Conservation (phyloP, 192 early-diverging fungal genomes). For the Jimgerdemannia flammicorona region DNA sequence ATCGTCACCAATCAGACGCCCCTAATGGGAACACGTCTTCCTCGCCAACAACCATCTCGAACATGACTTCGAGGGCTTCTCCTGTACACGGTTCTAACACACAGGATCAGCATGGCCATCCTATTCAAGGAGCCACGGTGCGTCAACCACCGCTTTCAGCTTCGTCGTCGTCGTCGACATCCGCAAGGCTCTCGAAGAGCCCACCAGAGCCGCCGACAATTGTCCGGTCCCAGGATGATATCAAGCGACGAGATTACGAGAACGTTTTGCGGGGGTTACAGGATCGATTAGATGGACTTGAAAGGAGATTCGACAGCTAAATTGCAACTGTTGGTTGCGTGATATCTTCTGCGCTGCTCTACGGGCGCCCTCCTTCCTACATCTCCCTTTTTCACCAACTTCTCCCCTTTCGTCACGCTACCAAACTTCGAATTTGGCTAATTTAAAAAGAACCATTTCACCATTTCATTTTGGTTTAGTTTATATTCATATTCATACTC, state of each 20-base stretch:
- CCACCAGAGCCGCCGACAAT: constrained; percentile 23
- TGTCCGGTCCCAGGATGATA: constrained; percentile 33
- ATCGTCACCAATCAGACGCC: background rate
- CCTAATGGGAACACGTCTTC: background rate
- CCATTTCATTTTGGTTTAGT: no score
- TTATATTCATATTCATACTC: background rate
- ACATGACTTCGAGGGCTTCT: background rate
- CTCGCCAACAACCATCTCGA: background rate
- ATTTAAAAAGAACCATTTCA: no score
- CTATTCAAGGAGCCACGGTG: background rate
- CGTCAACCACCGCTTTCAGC: background rate
- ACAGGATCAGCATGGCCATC: background rate
- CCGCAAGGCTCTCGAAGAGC: background rate
- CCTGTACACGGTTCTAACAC: background rate
- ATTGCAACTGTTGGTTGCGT: background rate
- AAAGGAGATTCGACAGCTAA: constrained; percentile 23
- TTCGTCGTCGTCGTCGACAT: background rate
- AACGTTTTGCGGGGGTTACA: constrained; percentile 19
- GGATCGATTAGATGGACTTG: constrained; percentile 27
- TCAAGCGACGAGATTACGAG: constrained; percentile 24
- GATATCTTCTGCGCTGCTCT: no score
- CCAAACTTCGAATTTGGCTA: background rate
- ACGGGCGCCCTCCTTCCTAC: no score
- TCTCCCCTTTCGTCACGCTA: background rate
- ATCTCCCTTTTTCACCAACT: background rate